Base-by-base conservation (phyloP, 78 protist genomes). In the Pelomyxa schiedti region DNA sequence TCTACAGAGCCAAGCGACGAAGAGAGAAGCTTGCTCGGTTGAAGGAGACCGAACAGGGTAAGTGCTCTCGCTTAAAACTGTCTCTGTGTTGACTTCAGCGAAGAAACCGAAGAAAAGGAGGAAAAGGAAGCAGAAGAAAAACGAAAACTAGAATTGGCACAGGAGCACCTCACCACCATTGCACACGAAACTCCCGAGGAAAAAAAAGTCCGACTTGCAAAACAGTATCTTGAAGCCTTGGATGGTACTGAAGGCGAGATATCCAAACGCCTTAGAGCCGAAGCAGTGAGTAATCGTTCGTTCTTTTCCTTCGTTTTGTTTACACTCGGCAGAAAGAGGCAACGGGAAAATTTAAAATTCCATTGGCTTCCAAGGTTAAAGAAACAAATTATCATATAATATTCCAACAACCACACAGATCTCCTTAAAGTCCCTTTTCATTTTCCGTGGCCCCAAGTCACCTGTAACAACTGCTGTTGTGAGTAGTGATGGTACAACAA, bases 111-210 rank as follows among this genome's bases (percentile, higher is more conserved):
- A n/a, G n/a, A n/a, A n/a, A n/a, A n/a, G n/a, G n/a, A n/a, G n/a
- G n/a, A n/a, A n/a, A n/a, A n/a, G n/a, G n/a, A n/a, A n/a, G n/a
- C n/a, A n/a, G n/a, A n/a, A n/a, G n/a, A n/a, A n/a, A n/a, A n/a
- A n/a, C n/a, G n/a, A n/a, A n/a, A n/a, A n/a, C n/a, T n/a, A n/a
- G n/a, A n/a, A n/a, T n/a, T n/a, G n/a, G n/a, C n/a, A n/a, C n/a
- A n/a, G n/a, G n/a, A n/a, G n/a, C n/a, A n/a, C n/a, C n/a, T n/a
- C n/a, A n/a, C n/a, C n/a, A n/a, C n/a, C n/a, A n/a, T n/a, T n/a
- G n/a, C 58, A 42, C 81, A 81, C 24, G 86, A 81, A 32, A 75
- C 86, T 1, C 77, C 75, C 2, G 86, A 81, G 47, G 86, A 81
- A 39, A 81, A 69, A 26, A 42, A 76, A 40, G 8, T 81, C 41